phyloP scores from a whole-genome alignment of 352 stramenopile genomes.

The Phytophthora citricola region DNA sequence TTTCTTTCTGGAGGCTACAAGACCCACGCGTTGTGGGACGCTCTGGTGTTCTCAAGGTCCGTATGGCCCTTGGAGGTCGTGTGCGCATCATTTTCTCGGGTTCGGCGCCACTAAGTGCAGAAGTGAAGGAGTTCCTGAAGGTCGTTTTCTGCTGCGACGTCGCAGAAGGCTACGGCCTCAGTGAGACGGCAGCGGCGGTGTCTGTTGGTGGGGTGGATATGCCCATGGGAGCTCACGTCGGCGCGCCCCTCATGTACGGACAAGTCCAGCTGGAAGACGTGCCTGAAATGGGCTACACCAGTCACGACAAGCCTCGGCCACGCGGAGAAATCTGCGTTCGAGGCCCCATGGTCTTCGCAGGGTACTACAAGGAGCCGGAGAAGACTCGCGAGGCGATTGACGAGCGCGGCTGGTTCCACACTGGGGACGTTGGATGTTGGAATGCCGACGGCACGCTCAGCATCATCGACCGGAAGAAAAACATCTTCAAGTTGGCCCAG shows the following conservation, averaged over 20 bases:
- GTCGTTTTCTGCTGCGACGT: constrained; percentile 90
- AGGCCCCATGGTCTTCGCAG: constrained; percentile 83
- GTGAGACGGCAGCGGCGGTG: constrained; percentile 85
- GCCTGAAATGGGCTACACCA: constrained; percentile 96
- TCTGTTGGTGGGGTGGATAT: constrained; percentile 65
- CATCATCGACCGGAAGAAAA: constrained; percentile 91
- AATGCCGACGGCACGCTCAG: constrained; percentile 90
- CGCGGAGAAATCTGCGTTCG: constrained; percentile 62
- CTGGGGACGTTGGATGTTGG: constrained; percentile 94
- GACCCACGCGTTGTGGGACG: constrained; percentile 87
- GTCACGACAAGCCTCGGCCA: constrained; percentile 56
- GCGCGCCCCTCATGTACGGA: constrained; percentile 73
- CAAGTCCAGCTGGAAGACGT: constrained; percentile 95
- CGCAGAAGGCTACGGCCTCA: constrained; percentile 95
- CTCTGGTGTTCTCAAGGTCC: constrained; percentile 94
- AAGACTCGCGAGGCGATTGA: constrained; percentile 92
- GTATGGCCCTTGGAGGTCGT: constrained; percentile 83
- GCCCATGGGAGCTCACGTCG: constrained; percentile 86
- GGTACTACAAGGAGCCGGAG: constrained; percentile 94
- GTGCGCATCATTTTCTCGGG: constrained; percentile 92
- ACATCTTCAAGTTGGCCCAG: constrained; percentile 92
- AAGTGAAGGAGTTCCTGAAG: constrained; percentile 94
- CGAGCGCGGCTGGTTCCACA: constrained; percentile 94
- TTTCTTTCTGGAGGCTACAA: constrained; percentile 44
- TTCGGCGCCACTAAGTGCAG: constrained; percentile 88